Evolutionary conservation across 2,329 filamentous ascomycete genomes (phyloP).

Genomic region (Xylaria sp.): DNA sequence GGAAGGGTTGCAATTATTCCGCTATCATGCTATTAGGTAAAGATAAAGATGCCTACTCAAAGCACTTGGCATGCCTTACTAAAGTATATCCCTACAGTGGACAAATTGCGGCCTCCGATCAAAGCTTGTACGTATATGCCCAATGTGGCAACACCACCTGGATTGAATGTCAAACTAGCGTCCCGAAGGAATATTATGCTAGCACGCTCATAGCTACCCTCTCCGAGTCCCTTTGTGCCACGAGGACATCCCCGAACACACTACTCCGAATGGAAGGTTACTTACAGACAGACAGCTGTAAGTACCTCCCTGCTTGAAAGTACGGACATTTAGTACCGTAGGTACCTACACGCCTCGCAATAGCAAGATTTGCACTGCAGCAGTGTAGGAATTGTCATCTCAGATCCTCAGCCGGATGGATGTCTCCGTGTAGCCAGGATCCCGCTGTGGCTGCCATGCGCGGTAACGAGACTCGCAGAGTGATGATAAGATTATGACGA

Average conservation of each 20-base stretch:
- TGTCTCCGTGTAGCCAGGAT: conserved; percentile 11
- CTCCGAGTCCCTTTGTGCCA: conserved; percentile 5
- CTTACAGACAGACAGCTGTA: background rate
- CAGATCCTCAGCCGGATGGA: conserved; percentile 19
- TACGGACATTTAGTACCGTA: background rate
- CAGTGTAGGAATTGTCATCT: background rate
- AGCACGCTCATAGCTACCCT: background rate
- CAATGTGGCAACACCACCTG: background rate
- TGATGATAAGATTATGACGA: background rate
- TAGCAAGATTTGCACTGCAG: background rate
- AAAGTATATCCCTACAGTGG: background rate
- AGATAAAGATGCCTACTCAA: background rate
- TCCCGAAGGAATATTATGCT: conserved; percentile 6
- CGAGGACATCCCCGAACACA: conserved; percentile 11
- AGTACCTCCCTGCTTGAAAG: background rate
- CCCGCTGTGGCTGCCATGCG: conserved; percentile 18
- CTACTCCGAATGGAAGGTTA: conserved; percentile 27
- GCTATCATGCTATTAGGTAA: background rate
- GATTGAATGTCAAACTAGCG: conserved; percentile 13
- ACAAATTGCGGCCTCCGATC: background rate
- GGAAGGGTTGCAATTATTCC: conserved; percentile 1
- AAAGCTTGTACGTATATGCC: background rate
- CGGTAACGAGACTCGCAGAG: conserved; percentile 4
- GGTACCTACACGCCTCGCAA: background rate
- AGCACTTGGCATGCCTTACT: background rate